phyloP scores from a whole-genome alignment of 1,139 yeast species.

The Protomyces inundatus region DNA sequence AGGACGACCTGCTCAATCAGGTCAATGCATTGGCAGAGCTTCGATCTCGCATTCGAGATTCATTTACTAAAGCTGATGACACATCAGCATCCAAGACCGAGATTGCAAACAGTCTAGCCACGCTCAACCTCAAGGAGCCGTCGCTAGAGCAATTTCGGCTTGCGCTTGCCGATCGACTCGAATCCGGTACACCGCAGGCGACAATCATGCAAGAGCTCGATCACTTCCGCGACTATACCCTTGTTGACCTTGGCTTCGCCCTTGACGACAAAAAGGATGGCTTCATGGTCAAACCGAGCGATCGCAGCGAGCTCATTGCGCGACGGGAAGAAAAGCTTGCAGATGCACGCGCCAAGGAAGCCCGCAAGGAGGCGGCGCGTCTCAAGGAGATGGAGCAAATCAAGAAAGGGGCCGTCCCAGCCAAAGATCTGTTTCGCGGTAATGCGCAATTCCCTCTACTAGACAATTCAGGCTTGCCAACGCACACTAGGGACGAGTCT shows the following conservation, averaged over 20 bases:
- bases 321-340: slow-evolving; percentile 49
- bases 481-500: slow-evolving; percentile 51
- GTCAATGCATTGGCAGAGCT: slow-evolving; percentile 4
- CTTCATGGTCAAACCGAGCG: slow-evolving; percentile 80
- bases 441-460: slow-evolving; percentile 60
- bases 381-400: slow-evolving; percentile 60
- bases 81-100: background rate
- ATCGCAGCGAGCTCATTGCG: slow-evolving; percentile 61
- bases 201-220: slow-evolving; percentile 60
- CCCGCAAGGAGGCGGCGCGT: slow-evolving; percentile 43
- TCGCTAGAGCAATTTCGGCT: background rate
- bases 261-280: slow-evolving; percentile 66
- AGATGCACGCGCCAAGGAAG: slow-evolving; percentile 42
- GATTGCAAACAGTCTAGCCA: background rate
- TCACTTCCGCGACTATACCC: slow-evolving; percentile 54
- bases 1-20: background rate
- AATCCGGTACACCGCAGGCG: background rate
- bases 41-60: slow-evolving; percentile 5
- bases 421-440: slow-evolving; percentile 60
- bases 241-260: slow-evolving; percentile 70
- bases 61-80: background rate
- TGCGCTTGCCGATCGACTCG: background rate
- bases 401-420: slow-evolving; percentile 65
- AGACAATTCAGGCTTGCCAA: slow-evolving; percentile 83
- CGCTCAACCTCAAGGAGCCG: background rate